Evolutionary conservation across 2,329 filamentous ascomycete genomes (phyloP).

Genomic region (Thelonectria discophora): DNA sequence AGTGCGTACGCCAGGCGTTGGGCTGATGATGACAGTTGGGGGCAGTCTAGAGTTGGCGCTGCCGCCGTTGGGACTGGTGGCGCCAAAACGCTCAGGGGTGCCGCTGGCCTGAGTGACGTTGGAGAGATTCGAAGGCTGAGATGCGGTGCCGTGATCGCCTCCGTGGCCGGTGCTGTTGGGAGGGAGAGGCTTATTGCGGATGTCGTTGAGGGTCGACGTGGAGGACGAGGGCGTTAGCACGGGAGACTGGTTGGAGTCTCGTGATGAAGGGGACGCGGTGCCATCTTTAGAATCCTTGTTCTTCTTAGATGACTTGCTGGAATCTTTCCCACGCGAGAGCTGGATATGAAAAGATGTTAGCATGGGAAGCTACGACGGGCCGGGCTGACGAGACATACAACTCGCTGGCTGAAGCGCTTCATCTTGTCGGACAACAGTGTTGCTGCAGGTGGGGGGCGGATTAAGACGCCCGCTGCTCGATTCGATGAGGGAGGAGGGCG

Average conservation of each 20-base stretch:
- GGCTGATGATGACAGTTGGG: constrained; percentile 93
- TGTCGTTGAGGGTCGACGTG: constrained; percentile 84
- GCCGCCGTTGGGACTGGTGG: constrained; percentile 50
- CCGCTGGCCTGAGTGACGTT: constrained; percentile 49
- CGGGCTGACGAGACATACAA: constrained; percentile 70
- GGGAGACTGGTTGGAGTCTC: constrained; percentile 69
- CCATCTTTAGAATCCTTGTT: constrained; percentile 78
- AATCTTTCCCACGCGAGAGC: constrained; percentile 90
- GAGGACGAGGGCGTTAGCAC: constrained; percentile 86
- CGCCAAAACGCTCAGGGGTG: constrained; percentile 54
- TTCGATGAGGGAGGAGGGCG: constrained; percentile 37
- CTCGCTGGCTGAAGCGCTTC: constrained; percentile 98
- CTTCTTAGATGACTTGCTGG: constrained; percentile 84
- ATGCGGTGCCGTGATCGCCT: constrained; percentile 53
- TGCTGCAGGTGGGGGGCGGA: constrained; percentile 39
- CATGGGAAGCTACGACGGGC: constrained; percentile 5
- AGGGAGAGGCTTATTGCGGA: constrained; percentile 82
- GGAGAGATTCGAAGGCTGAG: constrained; percentile 52
- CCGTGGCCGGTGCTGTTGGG: constrained; percentile 59
- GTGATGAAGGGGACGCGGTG: constrained; percentile 78
- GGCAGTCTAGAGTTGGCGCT: constrained; percentile 60
- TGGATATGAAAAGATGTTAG: constrained; percentile 49
- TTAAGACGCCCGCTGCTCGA: constrained; percentile 41
- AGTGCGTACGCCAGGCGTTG: constrained; percentile 83
- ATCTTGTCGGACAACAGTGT: constrained; percentile 66